Evolutionary conservation across 129 eudicot genomes (phyloP).

Genomic region (Saussurea involucrata): DNA sequence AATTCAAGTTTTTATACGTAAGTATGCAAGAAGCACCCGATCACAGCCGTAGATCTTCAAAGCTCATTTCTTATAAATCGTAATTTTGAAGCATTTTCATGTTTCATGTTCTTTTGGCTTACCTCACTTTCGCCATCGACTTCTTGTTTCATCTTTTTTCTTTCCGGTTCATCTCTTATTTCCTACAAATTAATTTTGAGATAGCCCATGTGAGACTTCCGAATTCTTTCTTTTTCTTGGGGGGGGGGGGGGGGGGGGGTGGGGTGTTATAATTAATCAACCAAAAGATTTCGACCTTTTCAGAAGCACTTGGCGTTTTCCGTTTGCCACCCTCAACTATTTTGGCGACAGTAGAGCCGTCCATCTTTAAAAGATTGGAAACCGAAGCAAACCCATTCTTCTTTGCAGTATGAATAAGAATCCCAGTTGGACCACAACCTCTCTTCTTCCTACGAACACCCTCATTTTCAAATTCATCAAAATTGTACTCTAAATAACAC

Average conservation of each 20-base stretch:
- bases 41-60: neutral
- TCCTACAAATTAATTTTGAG: conserved; percentile 19
- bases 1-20: neutral
- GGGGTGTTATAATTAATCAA: neutral
- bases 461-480: conserved; percentile 9
- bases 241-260: neutral
- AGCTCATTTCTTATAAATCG: neutral
- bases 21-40: neutral
- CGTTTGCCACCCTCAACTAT: neutral
- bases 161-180: conserved; percentile 19
- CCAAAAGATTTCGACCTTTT: conserved; percentile 19
- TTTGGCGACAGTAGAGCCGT: conserved; percentile 12
- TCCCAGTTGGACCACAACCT: conserved; percentile 56
- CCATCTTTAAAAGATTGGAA: conserved; percentile 44
- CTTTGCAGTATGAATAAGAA: conserved; percentile 46
- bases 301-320: conserved; percentile 28
- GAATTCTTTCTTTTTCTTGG: neutral
- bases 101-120: conserved; percentile 14
- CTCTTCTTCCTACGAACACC: conserved; percentile 54
- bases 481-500: neutral
- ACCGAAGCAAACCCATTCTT: conserved; percentile 55
- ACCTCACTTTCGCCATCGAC: conserved; percentile 17
- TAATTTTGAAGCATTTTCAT: neutral
- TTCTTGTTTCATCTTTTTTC: conserved; percentile 24
- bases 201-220: neutral